Evolutionary conservation across 2,329 filamentous ascomycete genomes (phyloP).

Genomic region (Mariannaea sp.): DNA sequence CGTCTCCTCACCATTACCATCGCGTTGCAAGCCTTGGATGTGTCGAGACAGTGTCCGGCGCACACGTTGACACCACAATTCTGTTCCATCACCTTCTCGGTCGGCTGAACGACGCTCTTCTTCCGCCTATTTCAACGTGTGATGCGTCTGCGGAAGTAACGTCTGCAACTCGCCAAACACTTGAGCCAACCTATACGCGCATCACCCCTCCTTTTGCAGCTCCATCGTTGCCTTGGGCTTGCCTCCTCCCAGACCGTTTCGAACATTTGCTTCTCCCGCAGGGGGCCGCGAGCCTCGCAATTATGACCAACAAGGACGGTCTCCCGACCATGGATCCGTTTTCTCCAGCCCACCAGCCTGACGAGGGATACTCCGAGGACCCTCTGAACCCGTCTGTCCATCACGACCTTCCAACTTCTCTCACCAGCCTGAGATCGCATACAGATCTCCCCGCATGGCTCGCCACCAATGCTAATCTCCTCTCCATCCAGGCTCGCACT

Average conservation of each 20-base stretch:
- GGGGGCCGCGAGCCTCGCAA: conserved; percentile 29
- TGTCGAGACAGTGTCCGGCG: not conserved
- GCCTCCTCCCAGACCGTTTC: conserved; percentile 2
- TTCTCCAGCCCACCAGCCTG: conserved; percentile 63
- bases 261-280: conserved; percentile 22
- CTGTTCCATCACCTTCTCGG: not conserved
- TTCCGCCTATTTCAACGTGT: not conserved
- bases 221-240: not conserved
- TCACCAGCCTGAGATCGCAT: conserved; percentile 45
- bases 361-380: conserved; percentile 89
- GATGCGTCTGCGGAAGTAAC: conserved; percentile 1
- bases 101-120: not conserved
- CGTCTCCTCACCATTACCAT: not conserved
- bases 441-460: conserved; percentile 57
- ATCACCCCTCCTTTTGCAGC: not conserved
- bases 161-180: conserved; percentile 7
- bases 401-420: conserved; percentile 40
- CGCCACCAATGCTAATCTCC: conserved; percentile 52
- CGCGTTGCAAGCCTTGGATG: not conserved
- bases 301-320: conserved; percentile 39
- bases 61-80: not conserved
- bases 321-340: conserved; percentile 50
- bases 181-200: not conserved
- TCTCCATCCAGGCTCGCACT: conserved; percentile 56
- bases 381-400: conserved; percentile 54